Evolutionary conservation across 257 asterid species (phyloP).

Genomic region (Anisodus acutangulus): DNA sequence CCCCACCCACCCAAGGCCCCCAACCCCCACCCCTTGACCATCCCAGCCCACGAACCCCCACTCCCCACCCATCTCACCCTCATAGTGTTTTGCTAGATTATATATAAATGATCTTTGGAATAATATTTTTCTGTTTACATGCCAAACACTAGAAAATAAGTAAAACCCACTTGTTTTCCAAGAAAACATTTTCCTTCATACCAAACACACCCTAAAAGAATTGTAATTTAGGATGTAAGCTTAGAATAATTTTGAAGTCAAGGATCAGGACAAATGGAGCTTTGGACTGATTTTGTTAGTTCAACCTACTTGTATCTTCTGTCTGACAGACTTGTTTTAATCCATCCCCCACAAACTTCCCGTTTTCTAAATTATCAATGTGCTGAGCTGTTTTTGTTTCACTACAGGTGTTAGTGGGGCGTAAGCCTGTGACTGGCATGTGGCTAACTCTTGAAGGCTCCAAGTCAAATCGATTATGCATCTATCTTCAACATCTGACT

Average conservation of each 20-base stretch:
- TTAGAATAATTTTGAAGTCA: background rate
- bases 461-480: conserved; percentile 67
- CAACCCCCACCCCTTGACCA: no score
- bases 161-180: no score
- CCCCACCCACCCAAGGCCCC: no score
- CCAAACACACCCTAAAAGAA: background rate
- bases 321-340: background rate
- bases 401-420: conserved; percentile 75
- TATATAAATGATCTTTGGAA: no score
- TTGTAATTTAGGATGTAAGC: background rate
- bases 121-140: no score
- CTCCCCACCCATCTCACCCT: no score
- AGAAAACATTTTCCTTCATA: no score
- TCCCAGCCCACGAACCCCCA: no score
- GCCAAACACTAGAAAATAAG: no score
- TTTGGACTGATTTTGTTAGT: conserved; percentile 22
- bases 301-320: background rate
- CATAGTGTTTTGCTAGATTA: no score
- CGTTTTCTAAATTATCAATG: background rate
- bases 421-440: conserved; percentile 87
- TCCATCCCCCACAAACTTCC: background rate
- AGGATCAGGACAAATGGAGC: background rate
- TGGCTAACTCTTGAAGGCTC: conserved; percentile 71
- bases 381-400: background rate
- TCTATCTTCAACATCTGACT: conserved; percentile 69